Base-by-base conservation (phyloP, 176 grass and related monocot species). In the Thinopyrum elongatum region DNA sequence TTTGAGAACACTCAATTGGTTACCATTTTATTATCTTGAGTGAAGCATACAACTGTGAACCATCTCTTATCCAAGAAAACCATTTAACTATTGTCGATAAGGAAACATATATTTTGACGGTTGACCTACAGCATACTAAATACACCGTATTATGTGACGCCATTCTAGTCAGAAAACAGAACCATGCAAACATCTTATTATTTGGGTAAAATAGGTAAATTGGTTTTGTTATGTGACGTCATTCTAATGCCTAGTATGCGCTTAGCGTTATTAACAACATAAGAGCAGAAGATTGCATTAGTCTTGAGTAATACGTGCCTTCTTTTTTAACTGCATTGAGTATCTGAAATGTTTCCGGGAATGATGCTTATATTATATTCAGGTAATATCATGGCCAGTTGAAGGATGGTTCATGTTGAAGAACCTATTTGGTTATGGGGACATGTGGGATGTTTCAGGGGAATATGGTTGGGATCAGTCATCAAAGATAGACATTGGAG, bases 381-480 rank as follows among this genome's bases (percentile, higher is more conserved):
- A 97, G 94, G 89, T 80, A 72, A 88, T 65, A 81, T 85, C 87
- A 15, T 86, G 83, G 90, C 79, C 91, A 79, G 23, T 94, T 13
- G 90, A 93, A 83, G 90, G 85, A 35, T 90, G 83, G 47, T 65
- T 97, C 30, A 97, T 82, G 58, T 68, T 85, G 15, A 97, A 82
- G 82, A 97, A 97, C 31, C 49, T 89, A 17, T 88, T 92, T 83
- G 92, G 94, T 67, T 90, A 92, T 55, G 94, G 87, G 35, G 92
- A 97, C 60, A 94, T 97, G 42, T 97, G 87, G 89, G 77, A 94
- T 75, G 90, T 84, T 87, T 97, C 92, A 16, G 88, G 83, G 33
- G 81, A 83, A 74, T 97, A 94, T 82, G 89, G 85, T 5, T 92
- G 85, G 88, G 79, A 90, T 62, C 91, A 90, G 53, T 47, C 58